Percentiles rank a stretch among this genome's conserved stretches.
phyloP scores from a whole-genome alignment of 2,329 filamentous ascomycete species.

The Capronia americana region DNA sequence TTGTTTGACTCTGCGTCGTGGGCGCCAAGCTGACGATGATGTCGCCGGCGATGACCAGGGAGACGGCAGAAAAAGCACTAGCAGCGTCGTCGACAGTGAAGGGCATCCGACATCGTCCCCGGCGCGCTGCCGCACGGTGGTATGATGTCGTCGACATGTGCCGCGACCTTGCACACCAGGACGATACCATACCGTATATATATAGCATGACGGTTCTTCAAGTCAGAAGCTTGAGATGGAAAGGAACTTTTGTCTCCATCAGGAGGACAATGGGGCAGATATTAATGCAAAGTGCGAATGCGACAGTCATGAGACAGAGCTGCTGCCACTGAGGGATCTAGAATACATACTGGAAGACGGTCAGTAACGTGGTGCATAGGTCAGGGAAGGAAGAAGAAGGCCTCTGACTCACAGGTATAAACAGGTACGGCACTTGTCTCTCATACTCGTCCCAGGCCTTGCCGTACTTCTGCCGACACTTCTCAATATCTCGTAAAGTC shows the following conservation, averaged over 20 bases:
- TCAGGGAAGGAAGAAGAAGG: constrained; percentile 4
- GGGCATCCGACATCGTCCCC: neutral
- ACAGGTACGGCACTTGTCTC: constrained; percentile 78
- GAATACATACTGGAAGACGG: constrained; percentile 35
- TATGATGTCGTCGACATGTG: neutral
- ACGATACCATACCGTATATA: neutral
- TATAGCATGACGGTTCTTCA: neutral
- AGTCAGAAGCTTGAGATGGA: neutral
- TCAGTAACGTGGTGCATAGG: constrained; percentile 14
- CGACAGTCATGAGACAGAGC: neutral
- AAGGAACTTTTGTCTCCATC: neutral
- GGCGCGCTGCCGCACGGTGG: too few relatives aligned
- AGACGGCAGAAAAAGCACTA: neutral
- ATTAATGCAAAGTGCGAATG: neutral
- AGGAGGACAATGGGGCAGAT: neutral
- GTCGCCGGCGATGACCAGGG: neutral
- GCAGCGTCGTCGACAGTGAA: neutral
- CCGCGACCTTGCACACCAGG: neutral
- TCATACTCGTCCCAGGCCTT: constrained; percentile 83
- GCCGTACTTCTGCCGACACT: constrained; percentile 79
- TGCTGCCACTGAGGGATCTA: constrained; percentile 15
- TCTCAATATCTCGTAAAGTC: constrained; percentile 74
- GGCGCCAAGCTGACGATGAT: neutral
- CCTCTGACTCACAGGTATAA: constrained; percentile 69
- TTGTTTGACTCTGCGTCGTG: neutral